Conservation (phyloP, 1,139 yeast genomes). For the Candida pseudocylindracea region DNA sequence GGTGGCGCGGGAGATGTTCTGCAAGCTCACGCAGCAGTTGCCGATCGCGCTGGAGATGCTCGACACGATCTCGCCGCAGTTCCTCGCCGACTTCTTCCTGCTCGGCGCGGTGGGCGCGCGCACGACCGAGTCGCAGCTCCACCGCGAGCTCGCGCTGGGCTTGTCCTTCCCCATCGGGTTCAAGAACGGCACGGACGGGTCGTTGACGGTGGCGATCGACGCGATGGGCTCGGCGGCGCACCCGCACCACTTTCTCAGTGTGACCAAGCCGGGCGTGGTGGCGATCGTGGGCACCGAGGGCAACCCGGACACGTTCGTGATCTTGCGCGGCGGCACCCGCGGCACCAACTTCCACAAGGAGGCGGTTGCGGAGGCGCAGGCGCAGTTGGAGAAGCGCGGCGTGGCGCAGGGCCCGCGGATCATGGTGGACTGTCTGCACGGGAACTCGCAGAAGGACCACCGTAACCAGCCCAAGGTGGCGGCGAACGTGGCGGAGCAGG, state of each 20-base stretch:
- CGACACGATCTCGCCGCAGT: constrained; percentile 93
- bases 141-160: constrained; percentile 90
- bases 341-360: constrained; percentile 78
- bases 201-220: constrained; percentile 77
- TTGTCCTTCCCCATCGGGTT: constrained; percentile 93
- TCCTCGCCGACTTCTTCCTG: constrained; percentile 70
- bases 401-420: constrained; percentile 29
- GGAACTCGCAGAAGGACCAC: constrained; percentile 79
- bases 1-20: constrained; percentile 71
- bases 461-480: constrained; percentile 91
- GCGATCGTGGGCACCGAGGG: constrained; percentile 94
- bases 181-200: constrained; percentile 94
- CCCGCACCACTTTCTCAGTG: constrained; percentile 86
- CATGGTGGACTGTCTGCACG: constrained; percentile 97
- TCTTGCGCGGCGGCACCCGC: constrained; percentile 84
- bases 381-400: constrained; percentile 34
- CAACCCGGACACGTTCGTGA: constrained; percentile 74
- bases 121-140: constrained; percentile 92
- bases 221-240: constrained; percentile 85
- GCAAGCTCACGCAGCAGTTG: constrained; percentile 45
- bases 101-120: constrained; percentile 97
- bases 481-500: constrained; percentile 52
- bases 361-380: constrained; percentile 47
- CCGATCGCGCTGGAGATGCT: constrained; percentile 97
- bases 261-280: constrained; percentile 78